phyloP scores from a whole-genome alignment of 305 asterid species.

The Fraxinus sp. region DNA sequence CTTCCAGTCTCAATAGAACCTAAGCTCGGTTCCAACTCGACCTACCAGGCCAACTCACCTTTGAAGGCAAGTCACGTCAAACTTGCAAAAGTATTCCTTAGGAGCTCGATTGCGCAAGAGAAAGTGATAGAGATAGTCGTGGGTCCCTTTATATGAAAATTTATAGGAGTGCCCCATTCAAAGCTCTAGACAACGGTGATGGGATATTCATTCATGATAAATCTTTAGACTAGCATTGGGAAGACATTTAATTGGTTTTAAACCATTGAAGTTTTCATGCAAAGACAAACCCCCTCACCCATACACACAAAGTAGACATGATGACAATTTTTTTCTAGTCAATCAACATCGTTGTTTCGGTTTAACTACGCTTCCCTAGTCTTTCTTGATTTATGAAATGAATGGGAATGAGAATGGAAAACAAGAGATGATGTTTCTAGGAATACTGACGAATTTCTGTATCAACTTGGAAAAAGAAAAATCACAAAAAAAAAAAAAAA shows the following conservation, averaged over 20 bases:
- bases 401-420: background rate
- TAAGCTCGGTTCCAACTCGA: background rate
- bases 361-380: background rate
- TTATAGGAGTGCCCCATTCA: background rate
- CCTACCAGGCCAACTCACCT: background rate
- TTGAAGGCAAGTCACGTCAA: background rate
- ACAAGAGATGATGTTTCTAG: background rate
- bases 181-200: background rate
- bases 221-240: background rate
- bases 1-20: background rate
- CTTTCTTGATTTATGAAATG: background rate
- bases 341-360: background rate
- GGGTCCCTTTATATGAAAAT: background rate
- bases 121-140: background rate
- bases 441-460: background rate
- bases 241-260: background rate
- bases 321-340: background rate
- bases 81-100: background rate
- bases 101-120: background rate
- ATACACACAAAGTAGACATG: background rate
- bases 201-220: background rate
- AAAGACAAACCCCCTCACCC: background rate
- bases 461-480: background rate
- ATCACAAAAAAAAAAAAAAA: background rate
- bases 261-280: background rate